A percentile compares a stretch with the other conserved stretches of the same genome.
These are phyloP conservation scores for Yamadazyma jaroonii DNA, from an alignment of 1,139 yeast species.

Conservation along the genomic window DNA sequence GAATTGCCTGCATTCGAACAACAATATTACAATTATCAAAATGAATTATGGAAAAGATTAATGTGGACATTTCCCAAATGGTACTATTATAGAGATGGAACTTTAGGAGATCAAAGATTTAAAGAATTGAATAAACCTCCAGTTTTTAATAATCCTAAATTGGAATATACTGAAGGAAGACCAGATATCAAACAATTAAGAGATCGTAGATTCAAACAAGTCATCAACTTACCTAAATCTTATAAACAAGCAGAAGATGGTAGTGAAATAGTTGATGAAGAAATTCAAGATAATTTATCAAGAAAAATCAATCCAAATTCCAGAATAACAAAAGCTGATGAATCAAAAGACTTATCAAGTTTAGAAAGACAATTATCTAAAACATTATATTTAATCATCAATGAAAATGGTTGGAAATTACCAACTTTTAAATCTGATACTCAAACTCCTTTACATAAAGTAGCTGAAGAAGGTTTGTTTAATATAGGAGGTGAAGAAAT, in stretches of 20 bases:
- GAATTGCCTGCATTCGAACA: slow-evolving; percentile 71
- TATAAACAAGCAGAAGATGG: slow-evolving; percentile 41
- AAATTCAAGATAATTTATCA: slow-evolving; percentile 50
- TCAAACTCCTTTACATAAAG: slow-evolving; percentile 57
- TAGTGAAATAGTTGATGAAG: slow-evolving; percentile 36
- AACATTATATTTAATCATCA: slow-evolving; percentile 72
- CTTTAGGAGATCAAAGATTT: slow-evolving; percentile 82
- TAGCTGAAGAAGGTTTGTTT: slow-evolving; percentile 75
- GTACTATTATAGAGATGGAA: slow-evolving; percentile 88
- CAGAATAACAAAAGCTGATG: slow-evolving; percentile 77
- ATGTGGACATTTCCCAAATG: slow-evolving; percentile 98
- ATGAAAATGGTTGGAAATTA: slow-evolving; percentile 63
- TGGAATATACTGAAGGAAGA: slow-evolving; percentile 75
- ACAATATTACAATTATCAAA: slow-evolving; percentile 78
- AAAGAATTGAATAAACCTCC: slow-evolving; percentile 76
- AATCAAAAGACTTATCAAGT: slow-evolving; percentile 54
- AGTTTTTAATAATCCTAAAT: slow-evolving; percentile 65
- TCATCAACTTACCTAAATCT: slow-evolving; percentile 63
- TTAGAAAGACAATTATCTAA: slow-evolving; percentile 78
- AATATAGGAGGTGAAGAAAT: slow-evolving; percentile 70
- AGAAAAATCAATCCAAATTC: slow-evolving; percentile 71
- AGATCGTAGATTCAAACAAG: slow-evolving; percentile 83
- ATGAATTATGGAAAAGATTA: slow-evolving; percentile 79
- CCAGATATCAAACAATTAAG: slow-evolving; percentile 88
- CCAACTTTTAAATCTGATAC: slow-evolving; percentile 57